Percentiles rank a stretch among this genome's conserved stretches.
Conservation (phyloP, 495 filamentous ascomycete species). For the Sordaria brevicollis region DNA sequence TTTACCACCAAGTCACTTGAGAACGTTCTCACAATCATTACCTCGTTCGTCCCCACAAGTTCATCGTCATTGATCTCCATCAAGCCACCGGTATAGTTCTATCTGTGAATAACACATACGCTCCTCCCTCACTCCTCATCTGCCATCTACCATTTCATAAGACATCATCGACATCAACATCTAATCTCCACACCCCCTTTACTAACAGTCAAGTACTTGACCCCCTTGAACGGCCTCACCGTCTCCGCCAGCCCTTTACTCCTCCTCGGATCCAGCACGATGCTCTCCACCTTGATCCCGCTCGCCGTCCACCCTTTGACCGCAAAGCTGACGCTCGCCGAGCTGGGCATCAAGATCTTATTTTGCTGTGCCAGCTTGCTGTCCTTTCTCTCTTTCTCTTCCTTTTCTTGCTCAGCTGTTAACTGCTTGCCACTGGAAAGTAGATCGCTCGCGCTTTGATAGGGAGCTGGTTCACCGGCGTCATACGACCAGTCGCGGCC, state of each 20-base stretch:
- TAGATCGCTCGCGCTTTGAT: constrained; percentile 27
- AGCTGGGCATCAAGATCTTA: constrained; percentile 81
- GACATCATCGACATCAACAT: constrained; percentile 33
- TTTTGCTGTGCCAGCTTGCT: constrained; percentile 45
- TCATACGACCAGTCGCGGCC: constrained; percentile 52
- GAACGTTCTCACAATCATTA: too few relatives aligned
- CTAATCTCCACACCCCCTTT: constrained; percentile 73
- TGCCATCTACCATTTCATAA: neutral
- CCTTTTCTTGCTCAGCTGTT: constrained; percentile 28
- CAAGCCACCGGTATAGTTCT: too few relatives aligned
- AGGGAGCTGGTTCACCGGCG: constrained; percentile 30
- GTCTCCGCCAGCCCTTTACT: constrained; percentile 79
- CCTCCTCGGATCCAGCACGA: constrained; percentile 74
- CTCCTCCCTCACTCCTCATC: too few relatives aligned
- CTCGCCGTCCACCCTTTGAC: constrained; percentile 94
- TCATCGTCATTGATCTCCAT: too few relatives aligned
- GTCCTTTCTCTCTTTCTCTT: constrained; percentile 38
- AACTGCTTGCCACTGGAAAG: constrained; percentile 14
- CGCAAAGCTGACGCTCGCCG: constrained; percentile 76
- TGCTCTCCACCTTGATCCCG: constrained; percentile 84
- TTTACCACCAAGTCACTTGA: too few relatives aligned
- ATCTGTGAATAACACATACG: too few relatives aligned
- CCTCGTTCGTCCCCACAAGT: too few relatives aligned
- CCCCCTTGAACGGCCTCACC: constrained; percentile 93
- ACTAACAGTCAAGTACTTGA: constrained; percentile 92